These are phyloP conservation scores for Suhomyces coccinellae DNA, from an alignment of 1,139 yeast genomes.

Conservation along the genomic window DNA sequence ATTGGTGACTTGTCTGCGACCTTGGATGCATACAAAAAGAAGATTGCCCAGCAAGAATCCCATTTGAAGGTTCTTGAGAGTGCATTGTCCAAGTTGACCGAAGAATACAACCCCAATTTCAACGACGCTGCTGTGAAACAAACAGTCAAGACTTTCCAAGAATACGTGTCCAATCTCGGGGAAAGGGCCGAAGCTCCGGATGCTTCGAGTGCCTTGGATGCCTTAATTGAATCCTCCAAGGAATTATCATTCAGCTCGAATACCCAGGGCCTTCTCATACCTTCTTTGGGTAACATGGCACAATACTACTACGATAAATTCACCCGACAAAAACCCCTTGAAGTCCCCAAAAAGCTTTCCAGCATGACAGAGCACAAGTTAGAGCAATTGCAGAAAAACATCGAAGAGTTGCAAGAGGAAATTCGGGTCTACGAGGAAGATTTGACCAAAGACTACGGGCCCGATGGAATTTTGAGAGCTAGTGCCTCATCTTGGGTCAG, in stretches of 20 bases:
- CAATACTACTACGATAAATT: slow-evolving; percentile 24
- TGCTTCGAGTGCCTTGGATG: neutral
- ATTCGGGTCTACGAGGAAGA: slow-evolving; percentile 34
- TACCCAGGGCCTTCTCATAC: slow-evolving; percentile 12
- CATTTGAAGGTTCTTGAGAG: slow-evolving; percentile 35
- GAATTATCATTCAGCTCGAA: neutral
- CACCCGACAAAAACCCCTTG: slow-evolving; percentile 1
- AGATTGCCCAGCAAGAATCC: slow-evolving; percentile 13
- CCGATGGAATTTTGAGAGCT: slow-evolving; percentile 63
- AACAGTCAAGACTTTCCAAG: slow-evolving; percentile 63
- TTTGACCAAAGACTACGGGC: slow-evolving; percentile 55
- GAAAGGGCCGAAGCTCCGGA: slow-evolving; percentile 14
- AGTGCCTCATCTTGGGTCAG: slow-evolving; percentile 51
- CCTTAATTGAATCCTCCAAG: slow-evolving; percentile 2
- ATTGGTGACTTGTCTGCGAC: slow-evolving; percentile 14
- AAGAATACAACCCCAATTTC: slow-evolving; percentile 81
- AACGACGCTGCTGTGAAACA: slow-evolving; percentile 85
- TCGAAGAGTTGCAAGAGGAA: slow-evolving; percentile 20
- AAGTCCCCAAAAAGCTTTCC: slow-evolving; percentile 1
- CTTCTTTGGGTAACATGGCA: slow-evolving; percentile 27
- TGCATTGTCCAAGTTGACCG: slow-evolving; percentile 47
- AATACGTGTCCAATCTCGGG: slow-evolving; percentile 46
- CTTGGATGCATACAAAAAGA: slow-evolving; percentile 17
- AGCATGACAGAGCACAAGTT: neutral
- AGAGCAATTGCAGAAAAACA: slow-evolving; percentile 21